phyloP scores from a whole-genome alignment of 768 basidiomycete species.

The Crucibulum laeve region DNA sequence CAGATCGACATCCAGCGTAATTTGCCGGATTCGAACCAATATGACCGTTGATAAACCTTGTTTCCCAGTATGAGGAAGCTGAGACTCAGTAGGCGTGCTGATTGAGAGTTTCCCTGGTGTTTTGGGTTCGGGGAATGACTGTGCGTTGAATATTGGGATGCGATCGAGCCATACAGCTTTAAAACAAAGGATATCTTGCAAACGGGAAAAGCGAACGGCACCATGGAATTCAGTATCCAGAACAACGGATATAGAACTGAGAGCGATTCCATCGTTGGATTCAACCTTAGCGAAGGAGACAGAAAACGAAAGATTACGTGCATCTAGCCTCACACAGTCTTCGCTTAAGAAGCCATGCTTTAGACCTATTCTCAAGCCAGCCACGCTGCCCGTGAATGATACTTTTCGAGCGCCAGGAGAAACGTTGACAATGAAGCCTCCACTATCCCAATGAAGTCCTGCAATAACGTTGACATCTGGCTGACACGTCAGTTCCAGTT shows the following conservation, averaged over 20 bases:
- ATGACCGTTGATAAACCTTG: constrained; percentile 57
- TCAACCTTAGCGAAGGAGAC: constrained; percentile 59
- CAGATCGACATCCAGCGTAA: constrained; percentile 75
- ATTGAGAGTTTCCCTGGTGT: constrained; percentile 13
- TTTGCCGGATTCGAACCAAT: constrained; percentile 66
- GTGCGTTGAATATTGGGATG: constrained; percentile 67
- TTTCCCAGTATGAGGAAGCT: constrained; percentile 13
- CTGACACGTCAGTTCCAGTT: constrained; percentile 79
- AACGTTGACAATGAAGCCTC: constrained; percentile 80
- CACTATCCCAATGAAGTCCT: constrained; percentile 89
- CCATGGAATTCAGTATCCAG: constrained; percentile 85
- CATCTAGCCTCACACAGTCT: constrained; percentile 76
- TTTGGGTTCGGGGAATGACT: constrained; percentile 20
- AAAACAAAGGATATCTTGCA: constrained; percentile 92
- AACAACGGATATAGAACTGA: constrained; percentile 64
- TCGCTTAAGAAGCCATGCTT: constrained; percentile 85
- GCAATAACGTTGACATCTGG: constrained; percentile 93
- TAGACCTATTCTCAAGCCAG: constrained; percentile 75
- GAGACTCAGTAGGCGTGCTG: constrained; percentile 2
- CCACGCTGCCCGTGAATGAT: constrained; percentile 74
- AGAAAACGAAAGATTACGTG: constrained; percentile 78
- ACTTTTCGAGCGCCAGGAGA: constrained; percentile 70
- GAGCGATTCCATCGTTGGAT: constrained; percentile 23
- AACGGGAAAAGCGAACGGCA: constrained; percentile 73
- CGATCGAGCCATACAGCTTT: constrained; percentile 93